These are phyloP conservation scores for Scenedesmus sp. DNA, from an alignment of 163 green algal genomes.

Conservation along the genomic window DNA sequence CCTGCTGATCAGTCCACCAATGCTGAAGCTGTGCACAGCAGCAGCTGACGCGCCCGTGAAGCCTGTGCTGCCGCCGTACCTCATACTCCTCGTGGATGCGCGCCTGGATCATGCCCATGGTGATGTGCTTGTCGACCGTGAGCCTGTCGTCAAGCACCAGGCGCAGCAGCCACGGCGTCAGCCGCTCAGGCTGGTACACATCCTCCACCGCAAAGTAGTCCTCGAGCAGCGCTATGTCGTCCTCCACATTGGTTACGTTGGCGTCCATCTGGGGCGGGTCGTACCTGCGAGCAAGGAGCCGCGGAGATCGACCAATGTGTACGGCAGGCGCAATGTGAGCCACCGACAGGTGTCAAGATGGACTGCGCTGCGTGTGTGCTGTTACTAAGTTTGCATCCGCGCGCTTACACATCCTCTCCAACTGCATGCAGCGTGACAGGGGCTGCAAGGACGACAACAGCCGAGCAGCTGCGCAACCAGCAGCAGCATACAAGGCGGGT, in stretches of 20 bases:
- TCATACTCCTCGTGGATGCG: constrained; percentile 92
- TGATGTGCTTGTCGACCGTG: constrained; percentile 96
- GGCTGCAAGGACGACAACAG: not conserved
- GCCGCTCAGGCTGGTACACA: constrained; percentile 77
- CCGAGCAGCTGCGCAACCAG: not conserved
- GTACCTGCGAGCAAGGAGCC: constrained; percentile 59
- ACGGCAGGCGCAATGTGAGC: too few species aligned
- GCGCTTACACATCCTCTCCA: not conserved
- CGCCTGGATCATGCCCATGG: constrained; percentile 67
- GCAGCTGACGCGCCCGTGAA: too few species aligned
- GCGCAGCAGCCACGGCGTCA: constrained; percentile 96
- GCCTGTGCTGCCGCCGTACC: constrained; percentile 51
- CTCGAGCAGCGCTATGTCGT: constrained; percentile 91
- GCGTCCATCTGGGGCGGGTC: constrained; percentile 65
- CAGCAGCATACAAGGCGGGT: not conserved
- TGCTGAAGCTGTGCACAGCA: too few species aligned
- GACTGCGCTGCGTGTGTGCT: too few species aligned
- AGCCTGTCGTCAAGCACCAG: constrained; percentile 91
- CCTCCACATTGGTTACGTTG: constrained; percentile 88
- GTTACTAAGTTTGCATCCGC: not conserved
- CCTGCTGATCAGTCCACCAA: too few species aligned
- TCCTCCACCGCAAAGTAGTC: constrained; percentile 93
- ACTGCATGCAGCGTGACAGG: not conserved
- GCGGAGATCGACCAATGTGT: not conserved
- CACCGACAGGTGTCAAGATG: too few species aligned